phyloP scores from a whole-genome alignment of 345 rosid species.

The Salix dunnii region DNA sequence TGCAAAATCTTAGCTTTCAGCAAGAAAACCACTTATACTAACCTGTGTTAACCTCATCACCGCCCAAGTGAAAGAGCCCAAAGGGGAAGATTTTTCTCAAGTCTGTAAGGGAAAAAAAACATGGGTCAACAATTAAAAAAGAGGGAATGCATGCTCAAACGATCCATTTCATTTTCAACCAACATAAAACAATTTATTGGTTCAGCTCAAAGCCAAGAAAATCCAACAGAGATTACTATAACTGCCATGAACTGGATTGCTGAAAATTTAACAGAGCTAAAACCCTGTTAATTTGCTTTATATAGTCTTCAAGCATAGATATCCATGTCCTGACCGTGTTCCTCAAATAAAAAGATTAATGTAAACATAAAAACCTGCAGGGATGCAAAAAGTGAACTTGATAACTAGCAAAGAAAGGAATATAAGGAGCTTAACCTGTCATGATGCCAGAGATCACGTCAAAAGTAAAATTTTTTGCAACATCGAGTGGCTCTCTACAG shows the following conservation, averaged over 20 bases:
- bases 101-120: conserved; percentile 36
- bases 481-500: conserved; percentile 97
- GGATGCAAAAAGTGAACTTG: not conserved
- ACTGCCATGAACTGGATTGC: not conserved
- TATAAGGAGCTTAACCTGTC: conserved; percentile 43
- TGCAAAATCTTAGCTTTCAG: not conserved
- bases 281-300: not conserved
- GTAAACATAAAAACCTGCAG: not conserved
- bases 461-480: conserved; percentile 71
- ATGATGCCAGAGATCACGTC: conserved; percentile 81
- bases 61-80: conserved; percentile 95
- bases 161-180: not conserved
- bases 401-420: not conserved
- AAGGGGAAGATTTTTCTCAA: conserved; percentile 89
- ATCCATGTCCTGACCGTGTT: not conserved
- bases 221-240: not conserved
- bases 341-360: not conserved
- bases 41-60: conserved; percentile 96
- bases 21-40: conserved; percentile 19
- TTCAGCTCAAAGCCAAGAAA: not conserved
- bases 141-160: not conserved
- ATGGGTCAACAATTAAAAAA: not conserved
- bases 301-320: not conserved
- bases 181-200: not conserved
- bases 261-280: not conserved